A percentile compares a stretch with the other conserved stretches of the same genome.
Evolutionary conservation across 208 protist genomes (phyloP).

Genomic region (Trypanosoma boissoni): DNA sequence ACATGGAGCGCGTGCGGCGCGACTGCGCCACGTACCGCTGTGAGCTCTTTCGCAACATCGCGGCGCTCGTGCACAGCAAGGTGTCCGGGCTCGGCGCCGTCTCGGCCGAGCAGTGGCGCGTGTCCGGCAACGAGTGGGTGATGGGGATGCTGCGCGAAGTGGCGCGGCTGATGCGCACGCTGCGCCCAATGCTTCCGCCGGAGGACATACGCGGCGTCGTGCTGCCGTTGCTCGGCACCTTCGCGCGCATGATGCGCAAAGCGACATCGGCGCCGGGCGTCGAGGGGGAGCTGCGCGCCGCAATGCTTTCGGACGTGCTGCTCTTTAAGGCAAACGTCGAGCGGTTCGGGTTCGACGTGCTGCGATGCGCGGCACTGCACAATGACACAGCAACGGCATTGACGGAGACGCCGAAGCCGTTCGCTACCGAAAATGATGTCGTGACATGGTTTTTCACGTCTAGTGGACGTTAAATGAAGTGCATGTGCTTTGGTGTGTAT

Average conservation of each 20-base stretch:
- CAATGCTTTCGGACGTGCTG: conserved; percentile 56
- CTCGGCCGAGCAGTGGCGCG: conserved; percentile 42
- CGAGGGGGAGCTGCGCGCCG: conserved; percentile 17
- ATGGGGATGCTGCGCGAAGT: conserved; percentile 87
- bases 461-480: neutral
- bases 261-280: conserved; percentile 37
- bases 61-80: conserved; percentile 60
- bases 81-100: conserved; percentile 52
- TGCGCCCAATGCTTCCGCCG: conserved; percentile 63
- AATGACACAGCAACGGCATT: conserved; percentile 31
- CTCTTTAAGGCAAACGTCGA: conserved; percentile 91
- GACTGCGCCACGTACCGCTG: conserved; percentile 56
- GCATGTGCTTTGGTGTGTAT: too few species aligned
- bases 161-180: conserved; percentile 56
- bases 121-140: conserved; percentile 77
- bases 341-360: conserved; percentile 87
- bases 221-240: conserved; percentile 67
- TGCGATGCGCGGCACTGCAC: conserved; percentile 51
- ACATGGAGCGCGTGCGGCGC: conserved; percentile 49
- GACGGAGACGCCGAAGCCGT: conserved; percentile 33
- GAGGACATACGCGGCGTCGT: conserved; percentile 64
- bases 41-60: conserved; percentile 72
- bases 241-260: conserved; percentile 59
- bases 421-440: conserved; percentile 51
- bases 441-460: conserved; percentile 67